Evolutionary conservation across 371 early-diverging fungal species (phyloP).

Genomic region (Sporodiniella umbellata): DNA sequence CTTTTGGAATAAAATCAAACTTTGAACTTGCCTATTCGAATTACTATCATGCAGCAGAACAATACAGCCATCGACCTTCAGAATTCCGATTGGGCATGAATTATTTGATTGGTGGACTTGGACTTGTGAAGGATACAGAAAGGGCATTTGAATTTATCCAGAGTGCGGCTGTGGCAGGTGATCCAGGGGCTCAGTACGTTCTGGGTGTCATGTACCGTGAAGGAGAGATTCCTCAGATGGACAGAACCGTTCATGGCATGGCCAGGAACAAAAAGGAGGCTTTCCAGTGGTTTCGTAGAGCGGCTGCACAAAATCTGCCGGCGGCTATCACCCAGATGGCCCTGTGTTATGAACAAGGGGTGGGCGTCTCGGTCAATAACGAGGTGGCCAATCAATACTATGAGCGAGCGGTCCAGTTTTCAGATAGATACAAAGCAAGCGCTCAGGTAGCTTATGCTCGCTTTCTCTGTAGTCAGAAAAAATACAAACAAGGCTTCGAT

Average conservation of each 20-base stretch:
- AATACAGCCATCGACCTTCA: constrained; percentile 2
- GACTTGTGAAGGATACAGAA: constrained; percentile 19
- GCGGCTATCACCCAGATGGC: constrained; percentile 71
- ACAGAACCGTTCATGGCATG: neutral
- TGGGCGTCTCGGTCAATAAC: constrained; percentile 55
- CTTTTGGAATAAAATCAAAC: constrained; percentile 20
- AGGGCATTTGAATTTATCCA: constrained; percentile 31
- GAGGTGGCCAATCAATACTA: constrained; percentile 62
- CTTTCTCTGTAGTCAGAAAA: constrained; percentile 30
- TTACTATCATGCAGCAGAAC: constrained; percentile 33
- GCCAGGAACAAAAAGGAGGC: constrained; percentile 38
- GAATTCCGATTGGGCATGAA: constrained; percentile 31
- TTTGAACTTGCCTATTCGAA: constrained; percentile 22
- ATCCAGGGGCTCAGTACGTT: constrained; percentile 37
- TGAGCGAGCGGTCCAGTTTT: constrained; percentile 49
- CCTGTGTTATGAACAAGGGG: constrained; percentile 66
- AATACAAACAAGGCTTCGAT: constrained; percentile 26
- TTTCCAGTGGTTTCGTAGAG: constrained; percentile 58
- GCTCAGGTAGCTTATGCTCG: constrained; percentile 44
- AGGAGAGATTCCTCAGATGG: constrained; percentile 13
- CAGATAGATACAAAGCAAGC: constrained; percentile 30
- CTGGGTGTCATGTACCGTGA: constrained; percentile 44
- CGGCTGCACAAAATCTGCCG: constrained; percentile 59
- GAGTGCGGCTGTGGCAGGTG: constrained; percentile 34
- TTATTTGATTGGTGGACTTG: constrained; percentile 32